phyloP scores from a whole-genome alignment of 805 yeast species.

The Cyberlindnera mrakii region DNA sequence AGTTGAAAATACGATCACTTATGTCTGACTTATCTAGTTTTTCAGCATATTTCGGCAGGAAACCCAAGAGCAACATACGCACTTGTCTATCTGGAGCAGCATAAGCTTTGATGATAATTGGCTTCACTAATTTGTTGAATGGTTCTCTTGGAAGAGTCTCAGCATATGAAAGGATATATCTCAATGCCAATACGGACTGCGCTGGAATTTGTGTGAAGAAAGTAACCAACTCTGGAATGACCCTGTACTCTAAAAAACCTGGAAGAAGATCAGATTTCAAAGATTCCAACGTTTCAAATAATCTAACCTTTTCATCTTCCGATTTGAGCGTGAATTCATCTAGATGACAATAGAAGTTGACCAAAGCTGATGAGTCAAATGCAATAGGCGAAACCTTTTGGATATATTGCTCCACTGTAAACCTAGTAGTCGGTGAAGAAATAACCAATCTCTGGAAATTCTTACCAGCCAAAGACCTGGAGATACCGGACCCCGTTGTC shows the following conservation, averaged over 20 bases:
- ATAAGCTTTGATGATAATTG: conserved; percentile 59
- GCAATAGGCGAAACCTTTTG: conserved; percentile 19
- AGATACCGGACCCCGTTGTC: conserved; percentile 25
- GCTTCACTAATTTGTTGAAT: conserved; percentile 43
- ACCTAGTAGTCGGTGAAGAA: conserved; percentile 32
- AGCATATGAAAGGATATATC: conserved; percentile 26
- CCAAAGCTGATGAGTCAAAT: conserved; percentile 37
- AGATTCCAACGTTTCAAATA: conserved; percentile 32
- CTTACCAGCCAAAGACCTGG: conserved; percentile 25
- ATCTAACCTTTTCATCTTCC: conserved; percentile 45
- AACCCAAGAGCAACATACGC: conserved; percentile 62
- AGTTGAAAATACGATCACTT: conserved; percentile 61
- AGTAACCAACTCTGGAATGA: conserved; percentile 64
- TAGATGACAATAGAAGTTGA: conserved; percentile 46
- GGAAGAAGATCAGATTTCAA: conserved; percentile 36
- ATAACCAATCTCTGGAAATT: conserved; percentile 36
- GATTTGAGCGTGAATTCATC: conserved; percentile 49
- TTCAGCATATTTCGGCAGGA: conserved; percentile 49
- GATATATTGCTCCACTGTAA: conserved; percentile 26
- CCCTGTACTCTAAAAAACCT: conserved; percentile 49
- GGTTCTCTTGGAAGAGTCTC: conserved; percentile 28
- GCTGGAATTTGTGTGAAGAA: conserved; percentile 30
- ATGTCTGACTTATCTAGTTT: conserved; percentile 53
- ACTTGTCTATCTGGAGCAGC: conserved; percentile 69
- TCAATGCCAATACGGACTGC: conserved; percentile 24